Evolutionary conservation across 2,329 filamentous ascomycete genomes (phyloP).

Genomic region (Aspergillus pseudonomiae): DNA sequence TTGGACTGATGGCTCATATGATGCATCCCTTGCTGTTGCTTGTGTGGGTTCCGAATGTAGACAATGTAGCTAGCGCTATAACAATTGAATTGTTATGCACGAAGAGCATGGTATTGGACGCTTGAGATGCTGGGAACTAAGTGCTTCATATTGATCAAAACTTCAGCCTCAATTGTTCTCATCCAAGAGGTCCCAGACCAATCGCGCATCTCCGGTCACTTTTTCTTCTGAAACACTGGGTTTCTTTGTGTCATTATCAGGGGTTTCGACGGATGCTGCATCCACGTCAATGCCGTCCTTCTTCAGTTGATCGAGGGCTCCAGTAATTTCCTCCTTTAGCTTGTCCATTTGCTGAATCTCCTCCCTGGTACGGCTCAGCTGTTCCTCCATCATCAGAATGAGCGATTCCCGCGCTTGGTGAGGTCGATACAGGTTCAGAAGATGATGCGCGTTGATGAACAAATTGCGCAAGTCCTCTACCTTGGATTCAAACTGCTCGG

Average conservation of each 20-base stretch:
- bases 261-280: conserved; percentile 7
- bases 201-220: conserved; percentile 31
- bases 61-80: not conserved
- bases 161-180: conserved; percentile 30
- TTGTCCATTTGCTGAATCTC: conserved; percentile 79
- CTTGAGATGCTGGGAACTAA: not conserved
- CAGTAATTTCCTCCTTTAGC: conserved; percentile 69
- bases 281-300: conserved; percentile 31
- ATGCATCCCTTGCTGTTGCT: not conserved
- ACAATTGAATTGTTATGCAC: not conserved
- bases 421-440: conserved; percentile 91
- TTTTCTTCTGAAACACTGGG: conserved; percentile 20
- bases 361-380: conserved; percentile 69
- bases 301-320: conserved; percentile 39
- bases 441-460: conserved; percentile 87
- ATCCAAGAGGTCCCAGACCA: conserved; percentile 45
- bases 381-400: conserved; percentile 84
- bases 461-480: conserved; percentile 77
- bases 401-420: conserved; percentile 89
- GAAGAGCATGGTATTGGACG: not conserved
- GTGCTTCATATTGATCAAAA: not conserved
- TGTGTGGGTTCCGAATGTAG: not conserved
- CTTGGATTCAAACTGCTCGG: conserved; percentile 70
- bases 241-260: conserved; percentile 9
- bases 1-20: not conserved